Percentiles rank a stretch among this genome's conserved stretches.
Conservation (phyloP, 345 rosid species). For the Hirschfeldia incana region DNA sequence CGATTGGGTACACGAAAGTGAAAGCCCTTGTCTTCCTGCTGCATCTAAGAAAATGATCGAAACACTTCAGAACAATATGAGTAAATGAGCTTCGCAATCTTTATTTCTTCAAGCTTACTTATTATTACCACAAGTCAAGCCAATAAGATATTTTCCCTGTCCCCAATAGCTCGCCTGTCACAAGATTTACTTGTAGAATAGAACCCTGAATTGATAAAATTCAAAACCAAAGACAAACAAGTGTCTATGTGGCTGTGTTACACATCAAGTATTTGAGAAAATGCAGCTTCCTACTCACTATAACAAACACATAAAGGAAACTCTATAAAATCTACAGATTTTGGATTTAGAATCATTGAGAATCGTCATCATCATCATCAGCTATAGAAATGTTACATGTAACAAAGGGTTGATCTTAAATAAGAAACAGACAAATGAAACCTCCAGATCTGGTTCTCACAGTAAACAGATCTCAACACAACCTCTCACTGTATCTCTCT, state of each 20-base stretch:
- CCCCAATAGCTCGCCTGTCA: background rate
- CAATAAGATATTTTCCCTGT: background rate
- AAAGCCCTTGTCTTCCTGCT: constrained; percentile 20
- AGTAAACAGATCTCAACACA: constrained; percentile 39
- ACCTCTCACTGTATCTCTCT: background rate
- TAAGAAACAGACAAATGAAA: constrained; percentile 31
- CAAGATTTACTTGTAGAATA: constrained; percentile 6
- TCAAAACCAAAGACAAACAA: constrained; percentile 13
- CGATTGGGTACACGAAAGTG: constrained; percentile 10
- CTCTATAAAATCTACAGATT: constrained; percentile 26
- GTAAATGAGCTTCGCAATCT: background rate
- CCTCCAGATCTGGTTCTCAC: constrained; percentile 38
- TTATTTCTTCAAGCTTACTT: constrained; percentile 7
- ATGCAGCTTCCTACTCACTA: constrained; percentile 28
- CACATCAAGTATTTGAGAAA: background rate
- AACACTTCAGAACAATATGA: background rate
- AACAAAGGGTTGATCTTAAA: constrained; percentile 36
- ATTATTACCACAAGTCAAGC: background rate
- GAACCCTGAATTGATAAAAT: background rate
- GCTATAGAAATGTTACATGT: constrained; percentile 39
- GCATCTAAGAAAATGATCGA: background rate
- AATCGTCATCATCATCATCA: constrained; percentile 16
- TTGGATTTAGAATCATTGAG: constrained; percentile 6
- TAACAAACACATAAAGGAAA: background rate
- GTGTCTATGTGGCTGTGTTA: background rate